A percentile compares a stretch with the other conserved stretches of the same genome.
Evolutionary conservation across 1,284 basidiomycete species (phyloP).

Genomic region (Ceratobasidium sp.): DNA sequence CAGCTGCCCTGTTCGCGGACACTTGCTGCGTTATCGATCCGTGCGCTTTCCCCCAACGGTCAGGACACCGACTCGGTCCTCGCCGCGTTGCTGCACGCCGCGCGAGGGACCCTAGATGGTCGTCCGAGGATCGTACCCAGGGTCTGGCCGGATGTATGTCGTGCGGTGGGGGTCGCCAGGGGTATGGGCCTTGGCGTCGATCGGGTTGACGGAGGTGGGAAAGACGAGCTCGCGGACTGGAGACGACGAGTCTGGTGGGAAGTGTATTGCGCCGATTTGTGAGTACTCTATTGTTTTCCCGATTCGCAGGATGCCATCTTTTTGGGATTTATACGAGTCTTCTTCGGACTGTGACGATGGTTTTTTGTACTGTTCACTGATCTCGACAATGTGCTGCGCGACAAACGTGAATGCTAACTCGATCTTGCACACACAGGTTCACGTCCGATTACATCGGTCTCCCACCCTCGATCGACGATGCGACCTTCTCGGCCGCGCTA

Average conservation of each 20-base stretch:
- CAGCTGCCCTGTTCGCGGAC: constrained; percentile 36
- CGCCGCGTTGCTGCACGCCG: constrained; percentile 24
- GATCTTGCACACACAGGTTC: constrained; percentile 56
- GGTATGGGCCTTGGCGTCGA: constrained; percentile 19
- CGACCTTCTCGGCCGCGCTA: constrained; percentile 59
- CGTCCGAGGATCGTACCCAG: constrained; percentile 65
- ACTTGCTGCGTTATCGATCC: constrained; percentile 51
- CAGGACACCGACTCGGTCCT: constrained; percentile 22
- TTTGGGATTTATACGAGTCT: constrained; percentile 19
- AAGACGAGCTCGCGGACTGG: constrained; percentile 58
- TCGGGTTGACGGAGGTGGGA: not conserved
- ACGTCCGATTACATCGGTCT: constrained; percentile 70
- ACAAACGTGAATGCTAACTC: not conserved
- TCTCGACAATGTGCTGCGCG: not conserved
- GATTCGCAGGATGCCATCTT: not conserved
- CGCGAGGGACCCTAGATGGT: constrained; percentile 22
- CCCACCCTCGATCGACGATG: constrained; percentile 61
- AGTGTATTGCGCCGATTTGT: constrained; percentile 74
- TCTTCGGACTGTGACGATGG: not conserved
- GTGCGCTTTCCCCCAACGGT: constrained; percentile 16
- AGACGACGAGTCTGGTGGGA: constrained; percentile 76
- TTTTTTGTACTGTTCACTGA: not conserved
- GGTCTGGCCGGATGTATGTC: constrained; percentile 64
- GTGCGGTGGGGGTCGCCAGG: constrained; percentile 47
- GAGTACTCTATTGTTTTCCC: constrained; percentile 47